Evolutionary conservation across 768 basidiomycete genomes (phyloP).

Genomic region (Tricholoma flavovirens): DNA sequence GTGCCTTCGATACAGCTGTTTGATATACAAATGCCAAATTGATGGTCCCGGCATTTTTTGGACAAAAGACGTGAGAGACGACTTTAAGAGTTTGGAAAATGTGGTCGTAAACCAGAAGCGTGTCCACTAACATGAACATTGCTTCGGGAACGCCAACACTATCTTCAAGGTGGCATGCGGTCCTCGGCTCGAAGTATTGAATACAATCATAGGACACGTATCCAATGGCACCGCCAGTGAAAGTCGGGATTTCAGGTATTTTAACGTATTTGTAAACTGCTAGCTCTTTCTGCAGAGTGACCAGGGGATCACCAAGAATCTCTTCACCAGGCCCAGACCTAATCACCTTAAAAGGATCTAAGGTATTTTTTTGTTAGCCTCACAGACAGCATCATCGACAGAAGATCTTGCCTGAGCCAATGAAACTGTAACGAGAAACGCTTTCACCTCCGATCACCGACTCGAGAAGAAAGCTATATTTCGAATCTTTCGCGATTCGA

Average conservation of each 20-base stretch:
- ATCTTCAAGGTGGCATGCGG: conserved; percentile 69
- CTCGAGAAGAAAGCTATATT: conserved; percentile 93
- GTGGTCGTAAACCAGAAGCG: conserved; percentile 94
- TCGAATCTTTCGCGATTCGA: conserved; percentile 84
- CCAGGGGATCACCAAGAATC: conserved; percentile 81
- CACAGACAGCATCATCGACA: not conserved
- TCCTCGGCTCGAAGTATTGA: conserved; percentile 94
- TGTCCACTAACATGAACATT: conserved; percentile 95
- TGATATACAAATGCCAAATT: conserved; percentile 85
- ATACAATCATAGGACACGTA: conserved; percentile 97
- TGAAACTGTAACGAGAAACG: conserved; percentile 91
- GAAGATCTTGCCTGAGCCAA: conserved; percentile 73
- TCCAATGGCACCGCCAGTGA: conserved; percentile 96
- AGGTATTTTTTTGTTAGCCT: not conserved
- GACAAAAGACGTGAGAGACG: conserved; percentile 92
- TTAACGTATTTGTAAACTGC: conserved; percentile 84
- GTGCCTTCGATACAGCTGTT: conserved; percentile 77
- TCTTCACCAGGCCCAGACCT: conserved; percentile 85
- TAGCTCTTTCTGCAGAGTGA: conserved; percentile 79
- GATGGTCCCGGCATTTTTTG: conserved; percentile 55
- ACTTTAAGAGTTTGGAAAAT: conserved; percentile 92
- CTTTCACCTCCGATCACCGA: conserved; percentile 88
- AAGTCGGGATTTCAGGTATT: conserved; percentile 87
- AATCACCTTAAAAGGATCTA: conserved; percentile 91
- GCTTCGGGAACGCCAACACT: conserved; percentile 88